Base-by-base conservation (phyloP, 2,329 filamentous ascomycete species). In the Calonectria honghensis region DNA sequence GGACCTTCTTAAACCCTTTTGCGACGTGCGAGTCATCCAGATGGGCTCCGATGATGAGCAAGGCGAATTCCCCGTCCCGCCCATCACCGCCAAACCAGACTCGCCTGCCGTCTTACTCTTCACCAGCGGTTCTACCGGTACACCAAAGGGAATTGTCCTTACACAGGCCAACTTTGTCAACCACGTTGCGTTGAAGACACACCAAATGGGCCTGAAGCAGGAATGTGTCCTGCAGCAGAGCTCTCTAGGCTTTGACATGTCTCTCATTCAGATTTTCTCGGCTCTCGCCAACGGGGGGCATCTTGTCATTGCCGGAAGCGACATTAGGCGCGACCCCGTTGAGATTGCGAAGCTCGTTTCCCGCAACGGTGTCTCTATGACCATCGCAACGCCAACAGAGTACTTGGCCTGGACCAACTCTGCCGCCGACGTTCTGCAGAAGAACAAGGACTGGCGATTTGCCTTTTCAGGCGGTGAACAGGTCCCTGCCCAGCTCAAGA, bases 101-200 rank as follows among this genome's bases (percentile, higher is more conserved):
- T 31, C 29, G 6, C 45, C 18, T 14, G 64, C 64, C 32, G n/a
- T 67, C 29, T 39, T 67, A 14, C 45, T 67, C 29, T 67, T 37
- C 29, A 67, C 64, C 31, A 67, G 64, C 16, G 64, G 64, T 16
- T 67, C 64, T n/a, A 67, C 64, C 1, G 64, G 64, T 16, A 31
- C 20, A 52, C 64, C 64, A 6, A 67, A 67, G 31, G 64, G 45
- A 29, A 24, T 67, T 16, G 24, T 67, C 9, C 32, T 52, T 11
- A 67, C 20, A 37, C n/a, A 51, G 29, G 50, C 14, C 5, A 67
- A 67, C 29, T 32, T 51, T 4, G 14, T 67, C 18, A 32, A 20
- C 35, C 39, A 41, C 27, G 24, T 37, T 13, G 59, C 41, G 16
- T 3, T 45, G 59, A 24, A 39, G 16, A 64, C 35, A 2, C n/a